These are phyloP conservation scores for Aspergillus thermomutatus DNA, from an alignment of 2,329 filamentous ascomycete species.

Conservation along the genomic window DNA sequence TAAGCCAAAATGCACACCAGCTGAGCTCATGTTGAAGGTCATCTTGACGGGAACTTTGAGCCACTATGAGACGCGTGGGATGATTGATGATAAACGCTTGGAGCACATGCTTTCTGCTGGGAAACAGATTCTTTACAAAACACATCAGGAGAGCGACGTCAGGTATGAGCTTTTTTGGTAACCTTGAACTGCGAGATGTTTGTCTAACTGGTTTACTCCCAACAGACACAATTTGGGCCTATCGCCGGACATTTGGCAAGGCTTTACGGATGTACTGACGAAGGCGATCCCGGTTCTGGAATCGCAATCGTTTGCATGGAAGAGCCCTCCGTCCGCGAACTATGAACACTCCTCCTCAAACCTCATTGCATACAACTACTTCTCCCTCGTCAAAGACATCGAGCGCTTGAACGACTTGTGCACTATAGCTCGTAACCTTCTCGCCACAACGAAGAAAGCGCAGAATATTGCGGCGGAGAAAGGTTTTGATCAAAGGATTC, in stretches of 20 bases:
- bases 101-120: conserved; percentile 57
- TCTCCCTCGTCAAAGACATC: conserved; percentile 58
- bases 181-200: background rate
- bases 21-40: conserved; percentile 48
- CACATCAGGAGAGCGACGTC: conserved; percentile 54
- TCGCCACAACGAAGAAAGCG: conserved; percentile 58
- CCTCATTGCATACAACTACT: conserved; percentile 59
- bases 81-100: conserved; percentile 58
- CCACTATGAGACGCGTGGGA: conserved; percentile 59
- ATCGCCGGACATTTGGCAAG: conserved; percentile 57
- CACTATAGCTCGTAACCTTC: conserved; percentile 59
- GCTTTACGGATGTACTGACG: conserved; percentile 55
- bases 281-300: conserved; percentile 61
- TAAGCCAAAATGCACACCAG: conserved; percentile 42
- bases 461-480: conserved; percentile 62
- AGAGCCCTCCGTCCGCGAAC: conserved; percentile 53
- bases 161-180: conserved; percentile 34
- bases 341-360: conserved; percentile 59
- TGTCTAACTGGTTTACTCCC: conserved; percentile 5
- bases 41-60: conserved; percentile 48
- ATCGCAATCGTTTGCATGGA: conserved; percentile 59
- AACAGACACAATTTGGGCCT: conserved; percentile 55
- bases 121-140: conserved; percentile 59
- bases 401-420: conserved; percentile 61
- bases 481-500: conserved; percentile 59